Evolutionary conservation across 345 rosid genomes (phyloP).

Genomic region (Citrus reticulata): DNA sequence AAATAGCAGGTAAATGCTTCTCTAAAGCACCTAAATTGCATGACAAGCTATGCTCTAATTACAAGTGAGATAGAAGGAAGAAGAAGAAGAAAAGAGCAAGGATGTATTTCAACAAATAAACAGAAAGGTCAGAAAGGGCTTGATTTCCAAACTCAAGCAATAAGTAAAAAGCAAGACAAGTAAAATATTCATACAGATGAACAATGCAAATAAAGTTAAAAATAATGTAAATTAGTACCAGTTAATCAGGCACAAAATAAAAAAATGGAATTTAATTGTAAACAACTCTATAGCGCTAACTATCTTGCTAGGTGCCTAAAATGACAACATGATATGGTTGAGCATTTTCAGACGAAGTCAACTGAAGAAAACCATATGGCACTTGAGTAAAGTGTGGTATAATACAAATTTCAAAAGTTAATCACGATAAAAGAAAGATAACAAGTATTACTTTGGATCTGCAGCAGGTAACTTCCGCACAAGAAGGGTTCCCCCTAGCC

Average conservation of each 20-base stretch:
- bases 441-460: conserved; percentile 49
- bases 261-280: background rate
- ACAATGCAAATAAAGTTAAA: background rate
- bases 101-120: background rate
- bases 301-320: background rate
- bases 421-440: conserved; percentile 1
- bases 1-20: background rate
- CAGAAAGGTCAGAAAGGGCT: background rate
- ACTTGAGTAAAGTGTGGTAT: background rate
- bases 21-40: background rate
- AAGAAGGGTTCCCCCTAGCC: conserved; percentile 73
- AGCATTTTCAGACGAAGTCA: background rate
- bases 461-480: conserved; percentile 73
- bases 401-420: background rate
- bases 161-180: background rate
- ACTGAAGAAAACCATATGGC: background rate
- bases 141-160: background rate
- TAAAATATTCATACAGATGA: background rate
- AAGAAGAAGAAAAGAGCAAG: background rate
- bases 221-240: background rate
- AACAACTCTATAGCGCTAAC: background rate
- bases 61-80: background rate
- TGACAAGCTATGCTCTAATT: background rate
- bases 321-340: background rate
- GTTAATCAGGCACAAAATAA: background rate